A percentile compares a stretch with the other conserved stretches of the same genome.
These are phyloP conservation scores for Scleroderma citrinum DNA, from an alignment of 768 basidiomycete species.

Conservation along the genomic window DNA sequence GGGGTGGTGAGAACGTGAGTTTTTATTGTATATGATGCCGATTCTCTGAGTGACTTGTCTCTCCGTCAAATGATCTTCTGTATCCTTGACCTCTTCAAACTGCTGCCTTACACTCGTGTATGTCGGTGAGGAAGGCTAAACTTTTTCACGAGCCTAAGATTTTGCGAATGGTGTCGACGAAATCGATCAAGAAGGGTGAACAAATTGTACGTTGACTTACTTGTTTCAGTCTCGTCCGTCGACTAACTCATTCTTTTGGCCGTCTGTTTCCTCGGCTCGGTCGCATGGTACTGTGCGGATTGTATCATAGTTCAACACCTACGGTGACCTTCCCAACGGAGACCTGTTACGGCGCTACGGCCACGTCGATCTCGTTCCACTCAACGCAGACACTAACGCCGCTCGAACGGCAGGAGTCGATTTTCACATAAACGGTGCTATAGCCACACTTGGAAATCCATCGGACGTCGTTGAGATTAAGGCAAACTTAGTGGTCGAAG, in stretches of 20 bases:
- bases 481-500: slow-evolving; percentile 60
- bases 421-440: slow-evolving; percentile 14
- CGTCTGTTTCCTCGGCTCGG: too few species aligned
- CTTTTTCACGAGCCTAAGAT: slow-evolving; percentile 71
- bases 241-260: not conserved
- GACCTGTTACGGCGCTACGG: slow-evolving; percentile 94
- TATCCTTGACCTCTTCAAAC: too few species aligned
- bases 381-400: slow-evolving; percentile 24
- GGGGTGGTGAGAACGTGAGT: slow-evolving; percentile 76
- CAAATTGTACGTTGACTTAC: slow-evolving; percentile 68
- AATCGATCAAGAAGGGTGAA: slow-evolving; percentile 64
- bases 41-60: not conserved
- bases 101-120: too few species aligned
- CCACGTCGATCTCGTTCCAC: slow-evolving; percentile 73
- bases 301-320: slow-evolving; percentile 79
- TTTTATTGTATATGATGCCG: too few species aligned
- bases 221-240: not conserved
- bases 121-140: too few species aligned
- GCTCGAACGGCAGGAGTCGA: slow-evolving; percentile 8
- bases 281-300: not conserved
- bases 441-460: slow-evolving; percentile 52
- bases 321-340: slow-evolving; percentile 87
- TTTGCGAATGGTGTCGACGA: slow-evolving; percentile 79
- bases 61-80: not conserved
- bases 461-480: slow-evolving; percentile 74